phyloP scores from a whole-genome alignment of 441 rosid species.

The Bruguiera hainesii region DNA sequence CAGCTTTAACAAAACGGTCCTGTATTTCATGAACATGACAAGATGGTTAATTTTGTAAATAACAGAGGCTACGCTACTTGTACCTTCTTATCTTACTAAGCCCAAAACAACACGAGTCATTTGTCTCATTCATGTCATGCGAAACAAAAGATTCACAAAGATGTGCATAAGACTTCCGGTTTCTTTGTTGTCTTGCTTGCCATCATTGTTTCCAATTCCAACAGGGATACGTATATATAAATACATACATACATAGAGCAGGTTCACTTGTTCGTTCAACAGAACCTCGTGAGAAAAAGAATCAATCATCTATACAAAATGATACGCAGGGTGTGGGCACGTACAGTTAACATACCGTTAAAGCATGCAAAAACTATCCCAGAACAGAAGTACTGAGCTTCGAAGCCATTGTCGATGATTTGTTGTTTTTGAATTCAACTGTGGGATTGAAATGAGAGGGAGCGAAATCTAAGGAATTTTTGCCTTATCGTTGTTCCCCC shows the following conservation, averaged over 20 bases:
- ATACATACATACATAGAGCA: neutral
- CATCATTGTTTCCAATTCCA: neutral
- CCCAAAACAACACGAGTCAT: neutral
- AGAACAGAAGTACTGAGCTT: neutral
- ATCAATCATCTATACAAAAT: too few species aligned
- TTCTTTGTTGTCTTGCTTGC: neutral
- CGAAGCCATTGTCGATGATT: neutral
- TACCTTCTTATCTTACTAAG: too few species aligned
- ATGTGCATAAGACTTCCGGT: neutral
- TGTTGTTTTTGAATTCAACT: neutral
- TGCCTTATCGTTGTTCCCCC: constrained; percentile 34
- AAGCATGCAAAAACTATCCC: neutral
- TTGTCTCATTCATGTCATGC: neutral
- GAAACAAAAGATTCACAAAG: neutral
- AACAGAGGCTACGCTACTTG: too few species aligned
- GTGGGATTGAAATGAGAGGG: neutral
- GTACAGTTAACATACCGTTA: too few species aligned
- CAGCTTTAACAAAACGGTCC: too few species aligned
- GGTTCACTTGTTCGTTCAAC: neutral
- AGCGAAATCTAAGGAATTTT: constrained; percentile 4
- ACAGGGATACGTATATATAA: neutral
- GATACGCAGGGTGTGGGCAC: too few species aligned
- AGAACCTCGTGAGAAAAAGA: neutral
- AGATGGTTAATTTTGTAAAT: too few species aligned
- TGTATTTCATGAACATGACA: too few species aligned